Base-by-base conservation (phyloP, 2,329 filamentous ascomycete genomes). In the Hypoxylon sp. region DNA sequence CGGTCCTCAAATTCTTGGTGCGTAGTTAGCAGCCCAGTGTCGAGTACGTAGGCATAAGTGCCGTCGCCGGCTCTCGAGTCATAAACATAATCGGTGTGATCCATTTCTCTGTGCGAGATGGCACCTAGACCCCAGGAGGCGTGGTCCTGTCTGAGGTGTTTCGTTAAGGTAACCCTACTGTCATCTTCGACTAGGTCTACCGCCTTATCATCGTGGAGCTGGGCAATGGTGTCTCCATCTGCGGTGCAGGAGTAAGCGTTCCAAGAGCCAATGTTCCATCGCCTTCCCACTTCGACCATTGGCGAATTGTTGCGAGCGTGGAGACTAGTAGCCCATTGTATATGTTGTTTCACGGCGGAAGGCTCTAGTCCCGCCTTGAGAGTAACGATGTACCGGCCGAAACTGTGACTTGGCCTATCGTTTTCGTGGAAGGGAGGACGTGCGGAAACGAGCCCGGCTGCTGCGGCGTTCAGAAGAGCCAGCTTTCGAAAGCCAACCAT, bases 31-130 rank as follows among this genome's bases (percentile, higher is more conserved):
- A 83, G 78, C 52, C 81, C 81, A 5, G 80, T 81, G 69, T 83
- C 81, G 54, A 83, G 74, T 37, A 83, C 66, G 63, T 82, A 83
- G 25, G 77, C 73, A 57, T 77, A 81, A n/a, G 63, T 68, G 25
- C 69, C 72, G 39, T 65, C 57, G 21, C 74, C 74, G 7, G 70
- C 70, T 25, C 50, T 67, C 9, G 58, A 53, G 23, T 74, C 69
- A 47, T 71, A 76, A 37, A 67, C 66, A 45, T 73, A 76, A n/a
- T 70, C 68, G 19, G 46, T 63, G 41, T 51, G 19, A 30, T 66
- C 53, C 7, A n/a, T 29, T 27, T 32, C 19, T 39, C 55, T 58
- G 59, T 72, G 71, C 11, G 75, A 77, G 61, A 76, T 64, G 41
- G 70, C 65, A 12, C 64, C 65, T 27, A 76, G 67, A 29, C 67